Conservation (phyloP, 1,139 yeast species). For the Tardiomyces blankii region DNA sequence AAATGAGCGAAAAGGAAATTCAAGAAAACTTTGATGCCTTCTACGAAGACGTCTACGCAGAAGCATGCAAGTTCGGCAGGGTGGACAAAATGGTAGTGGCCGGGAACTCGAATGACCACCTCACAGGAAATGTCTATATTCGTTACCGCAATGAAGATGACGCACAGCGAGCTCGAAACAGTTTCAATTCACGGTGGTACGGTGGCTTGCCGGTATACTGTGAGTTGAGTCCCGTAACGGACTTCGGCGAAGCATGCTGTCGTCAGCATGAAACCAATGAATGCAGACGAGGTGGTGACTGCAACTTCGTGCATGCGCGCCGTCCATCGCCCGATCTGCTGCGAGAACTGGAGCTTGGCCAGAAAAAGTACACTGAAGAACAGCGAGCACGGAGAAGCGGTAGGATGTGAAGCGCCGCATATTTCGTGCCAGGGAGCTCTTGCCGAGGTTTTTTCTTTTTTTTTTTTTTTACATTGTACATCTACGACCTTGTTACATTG, state of each 20-base stretch:
- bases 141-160: constrained; percentile 42
- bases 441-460: no score
- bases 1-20: constrained; percentile 29
- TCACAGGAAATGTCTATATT: constrained; percentile 78
- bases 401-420: no score
- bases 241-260: constrained; percentile 66
- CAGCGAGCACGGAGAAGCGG: constrained; percentile 1
- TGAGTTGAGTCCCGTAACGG: constrained; percentile 67
- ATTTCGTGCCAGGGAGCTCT: no score
- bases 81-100: constrained; percentile 62
- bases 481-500: no score
- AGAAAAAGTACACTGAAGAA: constrained; percentile 19
- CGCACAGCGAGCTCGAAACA: constrained; percentile 51
- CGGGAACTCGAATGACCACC: constrained; percentile 71
- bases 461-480: no score
- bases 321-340: constrained; percentile 40
- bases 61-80: constrained; percentile 49
- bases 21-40: constrained; percentile 50
- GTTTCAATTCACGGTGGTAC: constrained; percentile 73
- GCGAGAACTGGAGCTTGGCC: constrained; percentile 29
- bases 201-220: constrained; percentile 70
- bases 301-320: constrained; percentile 80
- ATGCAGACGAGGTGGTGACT: constrained; percentile 70
- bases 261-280: constrained; percentile 49
- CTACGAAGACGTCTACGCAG: constrained; percentile 63